Evolutionary conservation across 495 filamentous ascomycete genomes (phyloP), one percentile per base, ranked within the genome.

Genomic region (Xylaria bambusicola): DNA sequence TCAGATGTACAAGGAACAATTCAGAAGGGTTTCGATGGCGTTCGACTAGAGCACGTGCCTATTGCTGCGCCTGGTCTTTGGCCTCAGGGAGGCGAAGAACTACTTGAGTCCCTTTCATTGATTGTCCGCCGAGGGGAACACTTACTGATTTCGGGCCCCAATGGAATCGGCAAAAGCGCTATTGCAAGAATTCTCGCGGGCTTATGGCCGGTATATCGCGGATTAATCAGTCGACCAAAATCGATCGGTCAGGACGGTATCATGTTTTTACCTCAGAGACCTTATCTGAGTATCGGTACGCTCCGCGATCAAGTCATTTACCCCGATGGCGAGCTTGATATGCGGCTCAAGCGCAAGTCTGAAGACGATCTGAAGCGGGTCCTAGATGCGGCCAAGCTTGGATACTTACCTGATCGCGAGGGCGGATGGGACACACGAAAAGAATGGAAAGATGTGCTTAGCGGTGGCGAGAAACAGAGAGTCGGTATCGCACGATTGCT

Each of bases 251-350:
- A 88, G 58, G 93, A 96, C 54, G 95, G 95, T 41, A 92, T 97
- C 74, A 97, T 99, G 93, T 96, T 98, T 78, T 84, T 98, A 40
- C 93, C 95, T 1, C 95, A 99, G 70, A 82, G 93, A 12, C 92
- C 93, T 0, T 99, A 99, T 68, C 83, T 98, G 18, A 91, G 87
- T 69, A 88, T 93, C 36, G 95, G 95, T n/a, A 99, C 95, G 3
- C 80, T 99, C 7, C 85, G 93, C 7, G 95, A 99, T 62, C 95
- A 99, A 72, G 92, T 99, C 58, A 97, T 97, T 72, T 99, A 99
- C 61, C 95, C 95, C 2, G 93, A 98, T 64, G 92, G 88, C 10
- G 93, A 92, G 70, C 80, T 93, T 20, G 95, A 98, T 60, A 97
- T 98, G 94, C 88, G 85, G 10, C 89, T 91, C 33, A 86, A 84